Evolutionary conservation across 192 early-diverging fungal species (phyloP).

Genomic region (Coemansia umbellata): DNA sequence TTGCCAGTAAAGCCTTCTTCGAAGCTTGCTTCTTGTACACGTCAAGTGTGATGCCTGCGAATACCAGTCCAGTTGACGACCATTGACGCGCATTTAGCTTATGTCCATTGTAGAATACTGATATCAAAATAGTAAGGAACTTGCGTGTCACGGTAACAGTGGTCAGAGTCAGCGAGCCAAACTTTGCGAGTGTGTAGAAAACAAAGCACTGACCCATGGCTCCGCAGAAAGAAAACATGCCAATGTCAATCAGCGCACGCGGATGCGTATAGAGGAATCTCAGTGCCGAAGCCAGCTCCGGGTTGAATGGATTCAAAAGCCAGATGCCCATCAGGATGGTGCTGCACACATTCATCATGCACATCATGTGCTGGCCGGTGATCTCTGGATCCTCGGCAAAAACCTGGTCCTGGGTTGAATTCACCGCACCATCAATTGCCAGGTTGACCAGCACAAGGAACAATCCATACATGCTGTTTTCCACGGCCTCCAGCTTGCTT

Average conservation of each 20-base stretch:
- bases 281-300: slow-evolving; percentile 72
- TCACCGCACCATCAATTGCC: slow-evolving; percentile 88
- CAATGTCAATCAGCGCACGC: slow-evolving; percentile 72
- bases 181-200: slow-evolving; percentile 87
- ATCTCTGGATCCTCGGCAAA: slow-evolving; percentile 71
- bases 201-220: slow-evolving; percentile 98
- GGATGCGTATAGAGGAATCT: slow-evolving; percentile 77
- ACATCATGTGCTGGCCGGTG: slow-evolving; percentile 94
- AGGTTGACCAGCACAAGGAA: slow-evolving; percentile 80
- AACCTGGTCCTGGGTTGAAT: slow-evolving; percentile 94
- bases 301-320: slow-evolving; percentile 72
- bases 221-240: slow-evolving; percentile 88
- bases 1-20: slow-evolving; percentile 21
- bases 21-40: slow-evolving; percentile 64
- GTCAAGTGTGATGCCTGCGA: slow-evolving; percentile 78
- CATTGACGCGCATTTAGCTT: slow-evolving; percentile 76
- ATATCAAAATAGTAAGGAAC: slow-evolving; percentile 91
- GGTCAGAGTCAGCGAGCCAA: slow-evolving; percentile 86
- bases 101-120: slow-evolving; percentile 87
- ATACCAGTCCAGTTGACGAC: slow-evolving; percentile 80
- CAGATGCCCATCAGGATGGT: slow-evolving; percentile 68
- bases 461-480: slow-evolving; percentile 76
- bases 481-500: slow-evolving; percentile 20
- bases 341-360: slow-evolving; percentile 88
- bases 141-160: slow-evolving; percentile 96